Evolutionary conservation across 2,329 filamentous ascomycete species (phyloP).

Genomic region (Metarhizium album): DNA sequence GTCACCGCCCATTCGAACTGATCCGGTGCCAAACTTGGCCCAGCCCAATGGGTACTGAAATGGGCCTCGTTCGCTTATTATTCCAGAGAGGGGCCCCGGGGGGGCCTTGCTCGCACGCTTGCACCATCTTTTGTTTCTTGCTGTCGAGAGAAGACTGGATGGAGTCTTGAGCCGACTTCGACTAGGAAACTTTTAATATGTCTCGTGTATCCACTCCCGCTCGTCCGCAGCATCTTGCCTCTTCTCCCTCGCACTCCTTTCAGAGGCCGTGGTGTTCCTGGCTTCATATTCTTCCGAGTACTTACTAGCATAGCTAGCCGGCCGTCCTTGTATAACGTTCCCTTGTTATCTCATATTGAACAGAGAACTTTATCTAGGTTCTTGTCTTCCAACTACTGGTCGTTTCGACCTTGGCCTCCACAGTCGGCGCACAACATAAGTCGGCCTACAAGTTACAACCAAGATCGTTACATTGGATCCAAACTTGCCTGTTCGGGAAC

Average conservation of each 20-base stretch:
- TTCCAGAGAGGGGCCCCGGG: conserved; percentile 4
- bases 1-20: conserved; percentile 25
- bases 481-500: neutral
- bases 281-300: too few species aligned
- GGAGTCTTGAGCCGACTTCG: conserved; percentile 6
- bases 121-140: conserved; percentile 1
- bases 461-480: neutral
- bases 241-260: conserved; percentile 6
- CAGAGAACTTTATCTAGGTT: neutral
- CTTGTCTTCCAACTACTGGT: neutral
- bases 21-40: conserved; percentile 17
- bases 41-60: conserved; percentile 11
- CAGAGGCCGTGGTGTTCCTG: neutral
- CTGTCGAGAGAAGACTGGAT: neutral
- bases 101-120: too few species aligned
- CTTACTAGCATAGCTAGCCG: neutral
- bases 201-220: conserved; percentile 23
- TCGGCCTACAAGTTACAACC: too few species aligned
- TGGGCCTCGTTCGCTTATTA: conserved; percentile 6
- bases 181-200: conserved; percentile 18
- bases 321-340: neutral
- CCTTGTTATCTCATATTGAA: neutral
- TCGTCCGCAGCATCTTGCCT: conserved; percentile 11
- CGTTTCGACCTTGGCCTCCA: neutral
- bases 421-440: neutral